Base-by-base conservation (phyloP, 73 alveolate species). In the Durusdinium trenchii region DNA sequence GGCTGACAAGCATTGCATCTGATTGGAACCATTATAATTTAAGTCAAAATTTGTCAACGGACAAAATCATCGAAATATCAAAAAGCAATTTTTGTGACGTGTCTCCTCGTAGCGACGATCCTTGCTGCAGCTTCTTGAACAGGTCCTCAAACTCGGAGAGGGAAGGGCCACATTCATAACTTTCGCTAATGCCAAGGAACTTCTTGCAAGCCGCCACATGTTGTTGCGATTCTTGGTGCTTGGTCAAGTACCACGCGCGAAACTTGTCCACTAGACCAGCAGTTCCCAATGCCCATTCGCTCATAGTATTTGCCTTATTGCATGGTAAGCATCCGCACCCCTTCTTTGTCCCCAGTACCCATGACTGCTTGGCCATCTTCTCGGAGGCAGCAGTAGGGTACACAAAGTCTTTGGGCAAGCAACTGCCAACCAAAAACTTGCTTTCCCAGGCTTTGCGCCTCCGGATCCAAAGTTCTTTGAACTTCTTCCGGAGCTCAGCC, bases 381-480 rank as follows among this genome's bases (percentile, higher is more conserved):
- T 45, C 61, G 86, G 86, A 52, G 7, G 86, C 86, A 43, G 86
- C 86, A 76, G 86, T 76, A n/a, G 62, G 86, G 86, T 52, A 60
- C 61, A 43, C 45, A 60, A 76, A 36, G 57, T 60, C 86, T 30
- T 76, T 42, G 61, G 86, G 61, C 86, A 76, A 76, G 45, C 86
- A 76, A 5, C 45, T 76, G 86, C 86, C 86, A 45, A 76, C 45
- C 86, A 76, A 40, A 76, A 76, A 76, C 86, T 60, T 76, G 7
- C 45, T 76, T 23, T 76, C 38, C 86, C 86, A 76, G 3, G 42
- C 61, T 23, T 76, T 76, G 42, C 86, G 61, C 7, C 10, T 5
- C 45, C 26, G 40, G 42, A 0, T 52, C 86, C 86, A 76, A 43
- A 26, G 40, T 60, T 76, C 16, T 35, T 0, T 60, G 45, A 76